These are phyloP conservation scores for Vigna hirtella DNA, from an alignment of 306 rosid genomes.

Conservation along the genomic window DNA sequence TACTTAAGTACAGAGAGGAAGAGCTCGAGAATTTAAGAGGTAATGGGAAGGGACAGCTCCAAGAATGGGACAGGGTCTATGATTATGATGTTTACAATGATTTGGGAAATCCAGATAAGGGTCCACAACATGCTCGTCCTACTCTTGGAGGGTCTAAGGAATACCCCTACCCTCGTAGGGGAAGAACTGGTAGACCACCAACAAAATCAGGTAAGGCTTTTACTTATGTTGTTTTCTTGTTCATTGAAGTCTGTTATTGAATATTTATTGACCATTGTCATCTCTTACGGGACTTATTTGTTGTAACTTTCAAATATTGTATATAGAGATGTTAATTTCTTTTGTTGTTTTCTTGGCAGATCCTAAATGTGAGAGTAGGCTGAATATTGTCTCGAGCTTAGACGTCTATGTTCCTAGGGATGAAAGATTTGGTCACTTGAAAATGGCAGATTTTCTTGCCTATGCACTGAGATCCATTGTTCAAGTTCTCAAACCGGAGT, in stretches of 20 bases:
- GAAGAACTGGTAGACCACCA: constrained; percentile 75
- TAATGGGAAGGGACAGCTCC: constrained; percentile 64
- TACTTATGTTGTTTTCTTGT: background rate
- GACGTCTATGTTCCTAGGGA: constrained; percentile 82
- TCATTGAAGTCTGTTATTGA: background rate
- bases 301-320: background rate
- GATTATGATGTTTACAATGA: constrained; percentile 80
- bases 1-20: constrained; percentile 64
- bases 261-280: background rate
- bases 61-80: constrained; percentile 81
- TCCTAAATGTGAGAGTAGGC: constrained; percentile 67
- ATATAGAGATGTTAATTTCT: constrained; percentile 10
- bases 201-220: constrained; percentile 57
- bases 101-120: constrained; percentile 65
- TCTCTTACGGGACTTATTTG: background rate
- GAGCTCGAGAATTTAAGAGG: constrained; percentile 75
- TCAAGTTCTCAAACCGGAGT: constrained; percentile 69
- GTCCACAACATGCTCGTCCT: constrained; percentile 59
- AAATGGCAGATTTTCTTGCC: constrained; percentile 78
- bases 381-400: constrained; percentile 59
- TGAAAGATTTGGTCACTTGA: constrained; percentile 80
- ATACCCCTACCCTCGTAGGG: constrained; percentile 89
- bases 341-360: constrained; percentile 49
- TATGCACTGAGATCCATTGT: constrained; percentile 75
- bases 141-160: constrained; percentile 70